Evolutionary conservation across 2,329 filamentous ascomycete species (phyloP).

Genomic region (Rhytidhysteron rufulum): DNA sequence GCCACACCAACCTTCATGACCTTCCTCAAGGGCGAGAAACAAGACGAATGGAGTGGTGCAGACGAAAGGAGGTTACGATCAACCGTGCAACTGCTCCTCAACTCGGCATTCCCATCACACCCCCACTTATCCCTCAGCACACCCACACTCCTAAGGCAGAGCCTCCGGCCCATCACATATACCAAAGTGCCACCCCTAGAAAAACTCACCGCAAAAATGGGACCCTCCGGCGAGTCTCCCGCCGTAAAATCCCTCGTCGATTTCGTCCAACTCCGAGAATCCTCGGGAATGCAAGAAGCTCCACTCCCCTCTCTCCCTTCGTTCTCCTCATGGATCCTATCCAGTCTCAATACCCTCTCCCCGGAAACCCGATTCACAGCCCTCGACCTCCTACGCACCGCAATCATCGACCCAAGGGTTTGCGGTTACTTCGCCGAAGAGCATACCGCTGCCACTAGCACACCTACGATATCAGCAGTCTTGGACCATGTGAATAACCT

Average conservation of each 20-base stretch:
- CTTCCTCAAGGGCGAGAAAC: constrained; percentile 70
- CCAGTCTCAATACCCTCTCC: constrained; percentile 54
- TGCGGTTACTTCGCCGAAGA: constrained; percentile 83
- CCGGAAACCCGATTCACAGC: constrained; percentile 70
- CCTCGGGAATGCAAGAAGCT: constrained; percentile 59
- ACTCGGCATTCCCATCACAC: constrained; percentile 72
- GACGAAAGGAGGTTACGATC: constrained; percentile 63
- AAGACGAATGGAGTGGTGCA: constrained; percentile 77
- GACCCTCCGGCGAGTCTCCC: constrained; percentile 54
- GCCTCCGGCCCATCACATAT: constrained; percentile 68
- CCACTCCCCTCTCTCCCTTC: constrained; percentile 66
- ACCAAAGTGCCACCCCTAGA: constrained; percentile 75
- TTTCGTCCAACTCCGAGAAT: constrained; percentile 65
- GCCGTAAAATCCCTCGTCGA: constrained; percentile 62
- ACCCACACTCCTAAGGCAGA: constrained; percentile 63
- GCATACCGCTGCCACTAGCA: constrained; percentile 46
- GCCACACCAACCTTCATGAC: constrained; percentile 89
- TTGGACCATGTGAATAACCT: constrained; percentile 54
- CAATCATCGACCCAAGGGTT: constrained; percentile 72
- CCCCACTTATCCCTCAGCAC: constrained; percentile 69
- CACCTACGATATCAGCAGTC: constrained; percentile 53
- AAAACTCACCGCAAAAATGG: constrained; percentile 79
- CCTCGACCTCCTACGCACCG: constrained; percentile 78
- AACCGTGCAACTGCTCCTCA: constrained; percentile 69
- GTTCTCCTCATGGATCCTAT: constrained; percentile 60